phyloP scores from a whole-genome alignment of 2,329 filamentous ascomycete species.

The Ceratocystis diversiconidia region DNA sequence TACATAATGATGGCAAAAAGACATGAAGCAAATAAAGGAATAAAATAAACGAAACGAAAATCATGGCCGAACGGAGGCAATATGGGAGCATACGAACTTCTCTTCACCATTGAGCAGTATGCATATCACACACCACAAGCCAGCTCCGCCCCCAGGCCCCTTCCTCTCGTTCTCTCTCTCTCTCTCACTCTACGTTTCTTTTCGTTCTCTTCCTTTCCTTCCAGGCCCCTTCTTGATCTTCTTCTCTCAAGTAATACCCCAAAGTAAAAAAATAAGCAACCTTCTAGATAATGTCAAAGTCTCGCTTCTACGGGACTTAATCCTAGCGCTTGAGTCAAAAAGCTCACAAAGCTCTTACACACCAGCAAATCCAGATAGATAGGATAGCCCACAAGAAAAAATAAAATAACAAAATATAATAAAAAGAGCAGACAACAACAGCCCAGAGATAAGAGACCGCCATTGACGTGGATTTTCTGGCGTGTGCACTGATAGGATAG shows the following conservation, averaged over 20 bases:
- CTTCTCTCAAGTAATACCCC: neutral
- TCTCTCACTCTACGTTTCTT: neutral
- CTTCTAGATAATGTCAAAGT: neutral
- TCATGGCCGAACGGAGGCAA: neutral
- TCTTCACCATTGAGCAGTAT: neutral
- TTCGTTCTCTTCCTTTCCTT: neutral
- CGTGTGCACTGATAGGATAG: conserved; percentile 3
- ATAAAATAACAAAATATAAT: no score
- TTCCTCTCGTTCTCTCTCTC: neutral
- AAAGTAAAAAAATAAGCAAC: neutral
- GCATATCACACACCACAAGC: neutral
- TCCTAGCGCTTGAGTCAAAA: neutral
- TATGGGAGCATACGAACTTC: neutral
- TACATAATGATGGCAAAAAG: neutral
- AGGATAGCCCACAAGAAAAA: neutral
- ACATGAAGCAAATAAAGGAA: neutral
- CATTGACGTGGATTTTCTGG: neutral
- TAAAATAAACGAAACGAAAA: neutral
- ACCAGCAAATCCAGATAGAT: neutral
- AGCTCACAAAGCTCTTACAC: neutral
- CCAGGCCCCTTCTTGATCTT: neutral
- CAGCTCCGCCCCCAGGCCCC: neutral
- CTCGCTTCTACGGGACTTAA: neutral
- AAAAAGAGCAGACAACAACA: neutral
- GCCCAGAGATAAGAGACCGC: neutral